Base-by-base conservation (phyloP, 805 yeast genomes). In the Ogataea trehaloabstinens region DNA sequence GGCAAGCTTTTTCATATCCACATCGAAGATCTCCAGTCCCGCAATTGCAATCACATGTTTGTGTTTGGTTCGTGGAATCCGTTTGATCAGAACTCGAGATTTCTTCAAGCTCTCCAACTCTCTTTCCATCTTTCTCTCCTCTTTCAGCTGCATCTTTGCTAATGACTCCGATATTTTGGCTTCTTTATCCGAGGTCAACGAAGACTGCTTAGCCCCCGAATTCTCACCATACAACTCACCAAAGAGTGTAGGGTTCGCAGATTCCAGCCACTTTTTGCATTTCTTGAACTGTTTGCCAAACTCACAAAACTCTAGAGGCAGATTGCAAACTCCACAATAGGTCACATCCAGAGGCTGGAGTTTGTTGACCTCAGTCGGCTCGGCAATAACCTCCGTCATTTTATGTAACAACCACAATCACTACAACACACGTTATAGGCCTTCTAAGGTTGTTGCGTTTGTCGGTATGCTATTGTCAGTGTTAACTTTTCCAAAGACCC, bases 261-360 rank as follows among this genome's bases (percentile, higher is more conserved):
- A 78, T 41, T 74, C 67, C 31, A 91, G 71, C 95, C 96, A 88
- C 17, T 74, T 78, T 53, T 85, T 87, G 66, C 98, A 90, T 56
- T 86, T 78, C 57, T 81, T 82, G 62, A 85, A 73, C 19, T 80
- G 67, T 32, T 84, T 85, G 10, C 95, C 93, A 58, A 90, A 90
- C 59, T 91, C 97, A 67, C 98, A 90, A 66, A 81, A 90, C 63
- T 80, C 96, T 4, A 87, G 87, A n/a, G 96, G 95, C 56, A 75
- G 81, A 1, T 87, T 66, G 59, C 96, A 87, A 11, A 86, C 75
- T 4, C 78, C 88, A 60, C 96, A 87, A 65, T 87, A 87, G 12
- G 73, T 55, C 16, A 81, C 76, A 18, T 60, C 55, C 8, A 52
- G 51, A 4, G 61, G 61, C 24, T 34, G 37, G 31, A 51, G 11